Base-by-base conservation (phyloP, 352 stramenopile species). In the Pythium oligandrum region DNA sequence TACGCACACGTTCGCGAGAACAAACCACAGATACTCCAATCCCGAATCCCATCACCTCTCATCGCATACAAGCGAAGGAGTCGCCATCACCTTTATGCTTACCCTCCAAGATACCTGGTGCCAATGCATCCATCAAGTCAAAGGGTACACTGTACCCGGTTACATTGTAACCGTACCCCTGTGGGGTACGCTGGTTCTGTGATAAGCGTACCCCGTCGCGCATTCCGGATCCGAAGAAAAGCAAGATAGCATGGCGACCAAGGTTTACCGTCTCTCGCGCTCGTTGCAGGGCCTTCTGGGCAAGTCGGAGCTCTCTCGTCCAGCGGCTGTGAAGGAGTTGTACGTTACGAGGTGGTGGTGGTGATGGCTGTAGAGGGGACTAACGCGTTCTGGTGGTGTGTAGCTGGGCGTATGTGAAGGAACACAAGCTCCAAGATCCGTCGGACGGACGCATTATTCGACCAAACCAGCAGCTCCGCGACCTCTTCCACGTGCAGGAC, bases 321-420 rank as follows among this genome's bases (percentile, higher is more conserved):
- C 74, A 1, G 76, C 72, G 4, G 81, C 81, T 9, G 57, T 88
- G 11, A 91, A 91, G 56, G 81, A 91, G 44, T 89, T 91, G 81
- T 91, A 49, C 56, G 78, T 87, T 17, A 31, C n/a, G 34, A n/a
- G 63, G 17, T 53, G 8, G 35, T 36, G 40, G 31, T 46, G 30
- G n/a, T 47, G 42, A 64, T 35, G 35, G 35, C 6, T 51, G 2
- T 36, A 55, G 48, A 37, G 31, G n/a, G 42, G 3, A 49, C 53
- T n/a, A 30, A 37, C 48, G n/a, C 17, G 48, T 57, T 10, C 38
- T 40, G 38, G 4, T 45, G 11, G 26, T 40, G 12, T 36, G 31
- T 35, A 91, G 78, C 58, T 91, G 78, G 81, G 66, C 55, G 33
- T 91, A 91, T 33, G 81, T 85, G 47, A 91, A 91, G 60, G 46